These are phyloP conservation scores for Neonectria coccinea DNA, from an alignment of 2,329 filamentous ascomycete species.

Conservation along the genomic window DNA sequence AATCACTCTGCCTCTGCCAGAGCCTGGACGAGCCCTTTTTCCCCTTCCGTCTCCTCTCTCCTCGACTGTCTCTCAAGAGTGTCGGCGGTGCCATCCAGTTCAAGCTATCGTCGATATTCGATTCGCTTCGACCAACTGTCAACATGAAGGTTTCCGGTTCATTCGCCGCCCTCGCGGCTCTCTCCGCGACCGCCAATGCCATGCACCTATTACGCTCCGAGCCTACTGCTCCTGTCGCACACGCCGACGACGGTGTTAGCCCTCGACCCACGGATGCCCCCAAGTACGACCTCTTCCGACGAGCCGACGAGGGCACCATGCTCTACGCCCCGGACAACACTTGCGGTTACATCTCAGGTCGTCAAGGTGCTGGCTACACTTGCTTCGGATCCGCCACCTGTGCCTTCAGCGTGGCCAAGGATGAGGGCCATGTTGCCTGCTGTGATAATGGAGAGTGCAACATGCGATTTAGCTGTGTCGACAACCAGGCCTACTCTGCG, in stretches of 20 bases:
- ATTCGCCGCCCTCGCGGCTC: conserved; percentile 38
- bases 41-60: conserved; percentile 9
- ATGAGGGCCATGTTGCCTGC: conserved; percentile 57
- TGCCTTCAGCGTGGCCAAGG: conserved; percentile 53
- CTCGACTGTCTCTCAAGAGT: conserved; percentile 22
- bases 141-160: conserved; percentile 41
- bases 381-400: conserved; percentile 54
- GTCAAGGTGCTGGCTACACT: conserved; percentile 53
- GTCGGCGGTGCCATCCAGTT: conserved; percentile 4
- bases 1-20: conserved; percentile 25
- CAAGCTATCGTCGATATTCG: background rate
- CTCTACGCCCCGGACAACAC: conserved; percentile 63
- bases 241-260: conserved; percentile 50
- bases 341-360: conserved; percentile 62
- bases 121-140: conserved; percentile 7
- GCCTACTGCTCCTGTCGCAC: conserved; percentile 51
- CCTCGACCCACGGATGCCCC: conserved; percentile 58
- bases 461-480: conserved; percentile 54
- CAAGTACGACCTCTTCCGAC: conserved; percentile 47
- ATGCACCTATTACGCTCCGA: conserved; percentile 44
- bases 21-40: conserved; percentile 7
- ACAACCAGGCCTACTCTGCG: conserved; percentile 51
- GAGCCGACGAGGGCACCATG: conserved; percentile 50
- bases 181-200: conserved; percentile 51
- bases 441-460: conserved; percentile 52